phyloP scores from a whole-genome alignment of 306 rosid genomes.

The Quercus ilex region DNA sequence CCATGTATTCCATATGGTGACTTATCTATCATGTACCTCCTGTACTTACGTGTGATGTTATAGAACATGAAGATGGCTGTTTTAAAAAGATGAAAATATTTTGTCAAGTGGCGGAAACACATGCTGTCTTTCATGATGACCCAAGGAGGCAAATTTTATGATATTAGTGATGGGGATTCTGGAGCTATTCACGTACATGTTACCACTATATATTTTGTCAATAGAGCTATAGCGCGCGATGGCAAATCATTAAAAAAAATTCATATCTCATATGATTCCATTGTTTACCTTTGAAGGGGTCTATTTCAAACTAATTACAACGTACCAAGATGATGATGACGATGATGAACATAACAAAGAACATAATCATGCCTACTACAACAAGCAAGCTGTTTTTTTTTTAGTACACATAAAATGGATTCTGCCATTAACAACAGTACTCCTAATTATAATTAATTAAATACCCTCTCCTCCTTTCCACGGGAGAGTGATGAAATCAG shows the following conservation, averaged over 20 bases:
- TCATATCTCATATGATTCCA: slow-evolving; percentile 28
- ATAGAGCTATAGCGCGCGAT: background rate
- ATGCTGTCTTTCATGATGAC: slow-evolving; percentile 32
- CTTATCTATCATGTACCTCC: slow-evolving; percentile 30
- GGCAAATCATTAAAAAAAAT: slow-evolving; percentile 9
- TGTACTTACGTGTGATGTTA: slow-evolving; percentile 26
- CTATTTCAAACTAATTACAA: background rate
- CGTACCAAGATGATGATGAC: background rate
- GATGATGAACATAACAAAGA: background rate
- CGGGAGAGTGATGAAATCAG: no score
- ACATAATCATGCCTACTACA: no score
- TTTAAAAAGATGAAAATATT: slow-evolving; percentile 13
- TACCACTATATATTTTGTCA: slow-evolving; percentile 11
- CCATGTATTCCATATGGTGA: slow-evolving; percentile 30
- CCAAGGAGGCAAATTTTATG: slow-evolving; percentile 17
- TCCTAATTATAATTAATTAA: no score
- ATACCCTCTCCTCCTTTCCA: no score
- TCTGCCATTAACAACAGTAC: background rate
- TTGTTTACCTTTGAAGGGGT: slow-evolving; percentile 14
- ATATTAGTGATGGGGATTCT: slow-evolving; percentile 17
- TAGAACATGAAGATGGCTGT: background rate
- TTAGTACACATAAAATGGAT: background rate
- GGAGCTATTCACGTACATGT: slow-evolving; percentile 12
- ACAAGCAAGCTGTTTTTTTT: background rate
- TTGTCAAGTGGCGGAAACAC: slow-evolving; percentile 23